Percentiles rank a stretch among this genome's conserved stretches.
Conservation (phyloP, 164 flowering plant genomes). For the Dillenia turbinata region DNA sequence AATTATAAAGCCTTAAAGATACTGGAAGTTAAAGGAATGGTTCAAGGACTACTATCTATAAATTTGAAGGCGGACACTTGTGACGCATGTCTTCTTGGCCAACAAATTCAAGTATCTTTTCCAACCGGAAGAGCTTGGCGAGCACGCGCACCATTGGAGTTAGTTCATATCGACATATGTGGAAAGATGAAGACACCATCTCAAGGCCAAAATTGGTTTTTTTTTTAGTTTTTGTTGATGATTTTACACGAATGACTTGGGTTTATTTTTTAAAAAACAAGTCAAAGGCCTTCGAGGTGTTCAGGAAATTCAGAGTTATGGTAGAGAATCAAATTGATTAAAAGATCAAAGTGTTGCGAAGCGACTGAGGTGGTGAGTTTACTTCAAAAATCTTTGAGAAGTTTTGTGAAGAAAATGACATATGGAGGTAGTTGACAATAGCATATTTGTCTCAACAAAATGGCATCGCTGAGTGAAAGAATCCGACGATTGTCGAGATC, state of each 20-base stretch:
- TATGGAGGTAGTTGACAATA: background rate
- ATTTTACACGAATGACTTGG: background rate
- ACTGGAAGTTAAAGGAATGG: no score
- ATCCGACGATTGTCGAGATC: slow-evolving; percentile 6
- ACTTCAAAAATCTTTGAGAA: background rate
- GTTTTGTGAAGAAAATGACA: slow-evolving; percentile 1
- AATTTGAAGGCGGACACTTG: background rate
- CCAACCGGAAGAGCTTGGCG: slow-evolving; percentile 1
- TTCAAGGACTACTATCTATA: no score
- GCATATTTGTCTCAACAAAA: slow-evolving; percentile 3
- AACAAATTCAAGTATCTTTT: slow-evolving; percentile 2
- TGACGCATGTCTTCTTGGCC: slow-evolving; percentile 7
- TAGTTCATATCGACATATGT: background rate
- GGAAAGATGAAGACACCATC: background rate
- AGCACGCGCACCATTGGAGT: background rate
- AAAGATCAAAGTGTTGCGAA: background rate
- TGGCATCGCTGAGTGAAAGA: slow-evolving; percentile 9
- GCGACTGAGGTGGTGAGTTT: no score
- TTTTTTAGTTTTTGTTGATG: background rate
- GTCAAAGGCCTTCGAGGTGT: background rate
- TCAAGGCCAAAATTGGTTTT: background rate
- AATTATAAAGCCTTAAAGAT: no score
- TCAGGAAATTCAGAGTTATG: background rate
- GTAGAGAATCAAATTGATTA: background rate
- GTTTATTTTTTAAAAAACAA: background rate